phyloP scores from a whole-genome alignment of 148 eudicot species.

The Diospyros kaki region DNA sequence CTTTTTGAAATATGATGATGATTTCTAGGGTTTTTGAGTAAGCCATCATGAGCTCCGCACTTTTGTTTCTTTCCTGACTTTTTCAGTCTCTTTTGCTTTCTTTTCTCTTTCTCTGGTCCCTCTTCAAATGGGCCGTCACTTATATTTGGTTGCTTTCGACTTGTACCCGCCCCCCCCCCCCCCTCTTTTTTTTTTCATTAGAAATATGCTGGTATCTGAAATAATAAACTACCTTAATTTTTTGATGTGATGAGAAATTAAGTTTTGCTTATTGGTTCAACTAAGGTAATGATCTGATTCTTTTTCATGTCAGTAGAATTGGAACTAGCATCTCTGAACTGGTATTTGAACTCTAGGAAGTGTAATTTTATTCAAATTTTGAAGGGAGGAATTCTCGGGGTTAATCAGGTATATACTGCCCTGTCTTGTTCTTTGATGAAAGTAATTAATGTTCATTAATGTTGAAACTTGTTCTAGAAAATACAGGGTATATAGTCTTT shows the following conservation, averaged over 20 bases:
- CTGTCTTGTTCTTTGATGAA: not conserved
- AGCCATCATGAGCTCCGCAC: not conserved
- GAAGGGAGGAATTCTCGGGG: not conserved
- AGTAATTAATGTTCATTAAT: not conserved
- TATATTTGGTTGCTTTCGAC: no score
- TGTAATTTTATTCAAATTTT: not conserved
- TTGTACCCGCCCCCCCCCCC: no score
- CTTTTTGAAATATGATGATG: constrained; percentile 10
- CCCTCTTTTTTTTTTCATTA: no score
- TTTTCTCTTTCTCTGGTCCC: no score
- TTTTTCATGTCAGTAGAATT: not conserved
- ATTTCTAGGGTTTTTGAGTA: constrained; percentile 17
- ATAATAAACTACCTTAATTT: not conserved
- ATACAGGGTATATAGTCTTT: no score
- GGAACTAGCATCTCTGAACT: not conserved
- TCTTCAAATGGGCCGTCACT: not conserved
- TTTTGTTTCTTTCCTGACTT: not conserved
- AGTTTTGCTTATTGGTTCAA: not conserved
- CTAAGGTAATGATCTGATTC: not conserved
- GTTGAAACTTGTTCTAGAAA: not conserved
- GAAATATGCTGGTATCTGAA: not conserved
- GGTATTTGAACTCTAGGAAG: no score
- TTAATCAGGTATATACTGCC: not conserved
- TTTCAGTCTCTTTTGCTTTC: constrained; percentile 1
- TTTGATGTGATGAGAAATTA: not conserved